phyloP scores from a whole-genome alignment of 495 filamentous ascomycete species.

The Staphylotrichum longicolle region DNA sequence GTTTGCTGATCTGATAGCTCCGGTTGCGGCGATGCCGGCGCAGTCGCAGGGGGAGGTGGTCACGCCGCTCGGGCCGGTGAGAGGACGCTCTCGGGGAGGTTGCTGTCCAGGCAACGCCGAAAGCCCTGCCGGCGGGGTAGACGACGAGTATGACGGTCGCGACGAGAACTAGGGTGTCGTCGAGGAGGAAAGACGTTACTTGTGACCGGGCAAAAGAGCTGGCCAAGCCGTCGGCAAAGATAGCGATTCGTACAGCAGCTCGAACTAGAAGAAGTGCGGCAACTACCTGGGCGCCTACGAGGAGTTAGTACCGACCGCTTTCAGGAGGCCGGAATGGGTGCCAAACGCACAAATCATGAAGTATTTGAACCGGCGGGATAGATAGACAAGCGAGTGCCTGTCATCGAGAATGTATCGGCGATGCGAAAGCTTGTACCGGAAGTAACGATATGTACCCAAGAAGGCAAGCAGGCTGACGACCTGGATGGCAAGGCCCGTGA shows the following conservation, averaged over 20 bases:
- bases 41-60: slow-evolving; percentile 5
- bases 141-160: slow-evolving; percentile 30
- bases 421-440: slow-evolving; percentile 30
- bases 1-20: slow-evolving; percentile 5
- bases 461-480: slow-evolving; percentile 35
- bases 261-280: slow-evolving; percentile 36
- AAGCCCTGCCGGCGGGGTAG: slow-evolving; percentile 29
- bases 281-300: slow-evolving; percentile 30
- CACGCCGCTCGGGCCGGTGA: slow-evolving; percentile 1
- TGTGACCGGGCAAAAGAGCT: slow-evolving; percentile 32
- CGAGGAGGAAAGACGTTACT: slow-evolving; percentile 34
- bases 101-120: slow-evolving; percentile 32
- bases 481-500: slow-evolving; percentile 42
- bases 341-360: slow-evolving; percentile 38
- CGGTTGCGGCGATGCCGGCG: slow-evolving; percentile 12
- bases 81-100: slow-evolving; percentile 29
- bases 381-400: slow-evolving; percentile 34
- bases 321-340: neutral
- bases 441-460: slow-evolving; percentile 34
- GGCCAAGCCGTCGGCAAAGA: slow-evolving; percentile 32
- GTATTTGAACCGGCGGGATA: slow-evolving; percentile 34
- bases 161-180: slow-evolving; percentile 41
- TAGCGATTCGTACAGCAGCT: slow-evolving; percentile 35
- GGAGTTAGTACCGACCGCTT: slow-evolving; percentile 5
- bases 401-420: slow-evolving; percentile 36